Base-by-base conservation (phyloP, 345 rosid genomes). In the Eucalyptus pauciflora region DNA sequence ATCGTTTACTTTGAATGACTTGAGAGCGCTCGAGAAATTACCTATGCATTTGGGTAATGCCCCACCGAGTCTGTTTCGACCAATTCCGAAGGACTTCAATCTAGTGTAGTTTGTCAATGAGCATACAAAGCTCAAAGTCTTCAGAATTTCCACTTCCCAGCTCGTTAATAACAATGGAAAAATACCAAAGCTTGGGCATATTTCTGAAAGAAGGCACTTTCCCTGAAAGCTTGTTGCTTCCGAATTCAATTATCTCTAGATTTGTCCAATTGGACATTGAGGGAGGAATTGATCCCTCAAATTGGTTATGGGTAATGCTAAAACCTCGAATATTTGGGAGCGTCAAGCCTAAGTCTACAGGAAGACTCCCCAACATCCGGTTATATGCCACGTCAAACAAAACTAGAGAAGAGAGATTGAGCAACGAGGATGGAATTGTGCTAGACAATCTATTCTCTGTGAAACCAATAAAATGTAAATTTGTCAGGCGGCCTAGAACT, bases 81-180 rank as follows among this genome's bases (percentile, higher is more conserved):
- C 29, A 86, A 49, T 8, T 6, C 0, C 0, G 16, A 4, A 14
- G 17, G 1, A 0, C 46, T 89, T 16, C 37, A 89, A 15, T 15
- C 0, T 1, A 0, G 22, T 67, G 79, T 17, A 4, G 69, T 91
- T 91, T 20, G 86, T 51, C 43, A 93, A 90, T 31, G 90, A 88
- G 58, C 54, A 31, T 25, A 93, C 27, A 31, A 91, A 90, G 31
- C 89, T 79, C 48, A n/a, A 91, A 27, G 56, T 90, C 93, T 51
- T 51, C 2, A 3, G 8, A 51, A 51, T 51, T 51, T 51, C 54
- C 54, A 51, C 20, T 16, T 51, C 54, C 54, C 4, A 16, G 1
- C 54, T 51, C 22, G 0, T 51, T 51, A 51, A 0, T 0, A 16
- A 0, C 0, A 22, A 51, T 51, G 54, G 22, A 16, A 51, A 51